phyloP scores from a whole-genome alignment of 805 yeast genomes.

The Candida dendrica region DNA sequence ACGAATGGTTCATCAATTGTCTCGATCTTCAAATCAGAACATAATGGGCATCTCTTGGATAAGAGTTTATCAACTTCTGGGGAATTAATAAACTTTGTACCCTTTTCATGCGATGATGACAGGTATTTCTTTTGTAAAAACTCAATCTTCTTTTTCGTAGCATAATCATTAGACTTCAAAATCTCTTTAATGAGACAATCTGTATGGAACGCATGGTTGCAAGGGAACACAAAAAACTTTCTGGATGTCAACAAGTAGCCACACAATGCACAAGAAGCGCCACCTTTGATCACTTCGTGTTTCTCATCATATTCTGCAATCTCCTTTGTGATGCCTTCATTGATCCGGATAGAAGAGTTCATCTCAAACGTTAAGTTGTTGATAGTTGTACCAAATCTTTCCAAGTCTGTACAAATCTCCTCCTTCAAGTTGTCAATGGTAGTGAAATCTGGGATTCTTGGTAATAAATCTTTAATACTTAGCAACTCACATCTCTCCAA shows the following conservation, averaged over 20 bases:
- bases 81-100: conserved; percentile 20
- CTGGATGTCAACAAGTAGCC: conserved; percentile 60
- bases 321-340: conserved; percentile 51
- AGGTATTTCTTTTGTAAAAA: conserved; percentile 33
- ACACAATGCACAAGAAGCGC: conserved; percentile 75
- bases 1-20: conserved; percentile 56
- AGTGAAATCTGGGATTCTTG: conserved; percentile 76
- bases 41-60: conserved; percentile 61
- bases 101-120: conserved; percentile 17
- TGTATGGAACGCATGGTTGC: conserved; percentile 83
- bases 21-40: conserved; percentile 68
- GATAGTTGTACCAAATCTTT: conserved; percentile 61
- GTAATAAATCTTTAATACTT: conserved; percentile 74
- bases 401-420: conserved; percentile 75
- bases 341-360: conserved; percentile 60
- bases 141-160: conserved; percentile 55
- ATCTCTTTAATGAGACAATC: conserved; percentile 73
- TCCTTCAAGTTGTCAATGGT: conserved; percentile 78
- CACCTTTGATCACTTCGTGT: conserved; percentile 69
- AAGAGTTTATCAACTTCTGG: conserved; percentile 53
- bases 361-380: conserved; percentile 64
- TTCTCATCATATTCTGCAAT: conserved; percentile 45
- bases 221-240: conserved; percentile 77
- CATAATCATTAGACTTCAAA: conserved; percentile 56
- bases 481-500: conserved; percentile 41